A percentile compares a stretch with the other conserved stretches of the same genome.
These are phyloP conservation scores for Sporothrix curviconia DNA, from an alignment of 2,329 filamentous ascomycete genomes.

Conservation along the genomic window DNA sequence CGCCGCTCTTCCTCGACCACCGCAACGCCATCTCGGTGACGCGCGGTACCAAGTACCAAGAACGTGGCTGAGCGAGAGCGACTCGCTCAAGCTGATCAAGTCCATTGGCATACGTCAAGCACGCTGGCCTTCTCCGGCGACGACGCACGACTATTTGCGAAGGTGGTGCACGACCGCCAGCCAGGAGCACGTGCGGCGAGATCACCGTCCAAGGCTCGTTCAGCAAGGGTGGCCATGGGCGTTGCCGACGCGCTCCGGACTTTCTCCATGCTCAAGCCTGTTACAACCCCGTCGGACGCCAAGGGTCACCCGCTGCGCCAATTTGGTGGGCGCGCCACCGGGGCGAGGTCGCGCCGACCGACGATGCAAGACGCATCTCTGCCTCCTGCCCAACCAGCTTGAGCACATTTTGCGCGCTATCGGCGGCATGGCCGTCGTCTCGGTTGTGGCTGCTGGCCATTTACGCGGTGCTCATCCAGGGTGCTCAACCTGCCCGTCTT, in stretches of 20 bases:
- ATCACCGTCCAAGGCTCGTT: constrained; percentile 95
- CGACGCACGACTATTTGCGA: constrained; percentile 98
- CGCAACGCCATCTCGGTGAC: constrained; percentile 72
- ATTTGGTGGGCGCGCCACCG: not conserved
- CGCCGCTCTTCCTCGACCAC: constrained; percentile 53
- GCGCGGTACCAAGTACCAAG: constrained; percentile 92
- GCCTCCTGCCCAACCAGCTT: constrained; percentile 85
- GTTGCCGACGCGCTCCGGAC: constrained; percentile 77
- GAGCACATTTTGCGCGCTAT: constrained; percentile 77
- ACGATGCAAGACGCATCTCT: constrained; percentile 87
- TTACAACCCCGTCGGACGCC: constrained; percentile 82
- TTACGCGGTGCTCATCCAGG: constrained; percentile 52
- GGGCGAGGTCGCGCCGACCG: constrained; percentile 11
- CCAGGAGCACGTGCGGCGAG: constrained; percentile 60
- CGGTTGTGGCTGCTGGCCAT: constrained; percentile 43
- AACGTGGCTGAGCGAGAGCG: constrained; percentile 75
- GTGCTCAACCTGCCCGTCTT: constrained; percentile 48
- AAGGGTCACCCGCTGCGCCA: constrained; percentile 41
- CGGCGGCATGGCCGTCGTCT: constrained; percentile 52
- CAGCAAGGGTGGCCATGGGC: constrained; percentile 95
- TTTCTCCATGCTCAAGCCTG: constrained; percentile 81
- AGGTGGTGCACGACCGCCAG: constrained; percentile 67
- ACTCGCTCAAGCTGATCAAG: constrained; percentile 69
- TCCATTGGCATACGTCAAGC: constrained; percentile 74
- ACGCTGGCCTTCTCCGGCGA: constrained; percentile 94